Conservation (phyloP, 345 rosid genomes). For the Lepidium africanum region DNA sequence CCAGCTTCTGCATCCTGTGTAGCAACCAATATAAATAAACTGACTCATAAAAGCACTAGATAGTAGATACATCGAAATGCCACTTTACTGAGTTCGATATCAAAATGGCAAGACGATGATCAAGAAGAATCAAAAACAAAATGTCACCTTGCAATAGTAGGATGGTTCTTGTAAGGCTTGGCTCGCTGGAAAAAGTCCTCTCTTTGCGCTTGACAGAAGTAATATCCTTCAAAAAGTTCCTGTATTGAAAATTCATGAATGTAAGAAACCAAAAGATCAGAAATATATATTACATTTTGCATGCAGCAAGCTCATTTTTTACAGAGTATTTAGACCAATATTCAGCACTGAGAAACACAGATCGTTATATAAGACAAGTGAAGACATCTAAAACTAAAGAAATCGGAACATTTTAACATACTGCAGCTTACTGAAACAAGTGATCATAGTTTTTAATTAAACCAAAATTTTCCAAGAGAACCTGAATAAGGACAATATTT, state of each 20-base stretch:
- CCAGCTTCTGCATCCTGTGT: conserved; percentile 80
- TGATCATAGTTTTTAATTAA: neutral
- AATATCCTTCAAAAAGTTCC: conserved; percentile 96
- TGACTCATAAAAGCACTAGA: neutral
- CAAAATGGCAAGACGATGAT: neutral
- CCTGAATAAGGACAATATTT: conserved; percentile 90
- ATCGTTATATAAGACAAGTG: neutral
- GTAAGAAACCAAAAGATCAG: neutral
- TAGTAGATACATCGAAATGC: neutral
- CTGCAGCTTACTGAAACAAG: neutral
- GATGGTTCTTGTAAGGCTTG: conserved; percentile 74
- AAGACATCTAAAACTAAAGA: neutral
- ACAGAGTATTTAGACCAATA: neutral
- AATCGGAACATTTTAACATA: neutral
- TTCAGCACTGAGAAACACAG: neutral
- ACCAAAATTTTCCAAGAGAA: neutral
- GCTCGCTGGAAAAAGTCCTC: conserved; percentile 75
- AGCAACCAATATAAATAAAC: neutral
- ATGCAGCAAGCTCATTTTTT: neutral
- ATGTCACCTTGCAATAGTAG: conserved; percentile 65
- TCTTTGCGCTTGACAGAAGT: conserved; percentile 97
- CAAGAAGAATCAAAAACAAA: neutral
- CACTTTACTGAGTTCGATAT: neutral
- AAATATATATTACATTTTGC: neutral
- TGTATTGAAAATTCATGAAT: conserved; percentile 16